A percentile compares a stretch with the other conserved stretches of the same genome.
Evolutionary conservation across 169 alveolate species (phyloP).

Genomic region (Perkinsus chesapeaki): DNA sequence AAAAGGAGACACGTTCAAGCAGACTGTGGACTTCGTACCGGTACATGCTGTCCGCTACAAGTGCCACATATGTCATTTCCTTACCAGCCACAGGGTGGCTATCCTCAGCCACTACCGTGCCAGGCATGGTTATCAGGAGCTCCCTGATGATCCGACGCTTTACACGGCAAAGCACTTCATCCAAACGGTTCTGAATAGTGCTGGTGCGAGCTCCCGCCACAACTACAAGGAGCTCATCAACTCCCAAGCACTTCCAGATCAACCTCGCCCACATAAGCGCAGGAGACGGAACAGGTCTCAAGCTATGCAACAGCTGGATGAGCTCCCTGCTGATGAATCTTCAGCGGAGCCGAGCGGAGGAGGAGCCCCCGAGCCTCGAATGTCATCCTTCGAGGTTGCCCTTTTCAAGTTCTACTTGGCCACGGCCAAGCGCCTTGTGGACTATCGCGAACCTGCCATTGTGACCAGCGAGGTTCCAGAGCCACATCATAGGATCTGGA

Average conservation of each 20-base stretch:
- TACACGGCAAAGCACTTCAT: neutral
- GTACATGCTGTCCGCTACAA: neutral
- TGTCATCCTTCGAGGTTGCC: neutral
- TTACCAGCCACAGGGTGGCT: neutral
- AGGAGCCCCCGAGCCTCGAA: neutral
- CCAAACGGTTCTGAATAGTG: neutral
- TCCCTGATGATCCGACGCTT: neutral
- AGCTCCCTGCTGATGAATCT: neutral
- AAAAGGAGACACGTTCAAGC: neutral
- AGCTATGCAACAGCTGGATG: neutral
- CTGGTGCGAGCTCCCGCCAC: neutral
- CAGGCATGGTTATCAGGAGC: neutral
- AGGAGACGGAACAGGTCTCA: neutral
- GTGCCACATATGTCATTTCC: neutral
- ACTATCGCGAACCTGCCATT: neutral
- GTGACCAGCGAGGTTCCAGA: neutral
- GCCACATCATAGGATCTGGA: neutral
- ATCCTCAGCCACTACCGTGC: neutral
- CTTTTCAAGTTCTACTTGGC: neutral
- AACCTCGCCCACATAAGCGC: neutral
- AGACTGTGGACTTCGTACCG: neutral
- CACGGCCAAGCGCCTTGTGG: neutral
- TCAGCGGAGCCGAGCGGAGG: neutral
- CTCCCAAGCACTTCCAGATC: neutral
- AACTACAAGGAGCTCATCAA: neutral